Percentiles rank a stretch among this genome's conserved stretches.
phyloP scores from a whole-genome alignment of 208 protist genomes.

The Zelonia costaricensis region DNA sequence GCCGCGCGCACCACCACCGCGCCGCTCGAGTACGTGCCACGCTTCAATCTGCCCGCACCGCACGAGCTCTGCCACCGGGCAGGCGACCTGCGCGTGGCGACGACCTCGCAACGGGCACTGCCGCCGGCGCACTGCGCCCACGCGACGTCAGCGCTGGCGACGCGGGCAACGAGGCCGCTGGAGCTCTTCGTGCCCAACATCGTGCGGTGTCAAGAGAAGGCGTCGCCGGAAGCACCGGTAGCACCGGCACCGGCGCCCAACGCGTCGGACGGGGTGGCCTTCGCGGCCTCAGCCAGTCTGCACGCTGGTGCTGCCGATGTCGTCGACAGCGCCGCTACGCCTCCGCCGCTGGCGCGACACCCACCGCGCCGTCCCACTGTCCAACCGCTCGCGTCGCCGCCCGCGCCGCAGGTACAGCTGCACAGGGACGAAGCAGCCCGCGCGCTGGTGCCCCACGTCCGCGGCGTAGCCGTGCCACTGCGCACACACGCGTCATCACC shows the following conservation, averaged over 20 bases:
- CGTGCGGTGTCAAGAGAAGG: constrained; percentile 3
- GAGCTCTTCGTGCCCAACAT: constrained; percentile 18
- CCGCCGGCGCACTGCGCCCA: neutral
- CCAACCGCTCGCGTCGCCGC: neutral
- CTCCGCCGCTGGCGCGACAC: neutral
- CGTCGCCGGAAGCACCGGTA: neutral
- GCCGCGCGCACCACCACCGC: no score
- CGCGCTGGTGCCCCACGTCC: no score
- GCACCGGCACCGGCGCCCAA: no score
- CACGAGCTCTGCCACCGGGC: no score
- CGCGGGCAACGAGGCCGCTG: neutral
- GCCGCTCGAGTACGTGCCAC: neutral
- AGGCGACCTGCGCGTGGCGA: no score
- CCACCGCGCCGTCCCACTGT: constrained; percentile 2
- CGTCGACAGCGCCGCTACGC: neutral
- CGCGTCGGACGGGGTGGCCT: no score
- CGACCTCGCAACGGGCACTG: neutral
- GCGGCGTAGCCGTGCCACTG: no score
- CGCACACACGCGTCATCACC: no score
- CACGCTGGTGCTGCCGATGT: neutral
- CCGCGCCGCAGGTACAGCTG: neutral
- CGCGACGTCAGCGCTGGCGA: neutral
- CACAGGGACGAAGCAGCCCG: no score
- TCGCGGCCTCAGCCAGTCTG: no score
- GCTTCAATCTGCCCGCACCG: neutral